Evolutionary conservation across 169 alveolate genomes (phyloP), one percentile per base, ranked within the genome.

Genomic region (Eimeria mitis): DNA sequence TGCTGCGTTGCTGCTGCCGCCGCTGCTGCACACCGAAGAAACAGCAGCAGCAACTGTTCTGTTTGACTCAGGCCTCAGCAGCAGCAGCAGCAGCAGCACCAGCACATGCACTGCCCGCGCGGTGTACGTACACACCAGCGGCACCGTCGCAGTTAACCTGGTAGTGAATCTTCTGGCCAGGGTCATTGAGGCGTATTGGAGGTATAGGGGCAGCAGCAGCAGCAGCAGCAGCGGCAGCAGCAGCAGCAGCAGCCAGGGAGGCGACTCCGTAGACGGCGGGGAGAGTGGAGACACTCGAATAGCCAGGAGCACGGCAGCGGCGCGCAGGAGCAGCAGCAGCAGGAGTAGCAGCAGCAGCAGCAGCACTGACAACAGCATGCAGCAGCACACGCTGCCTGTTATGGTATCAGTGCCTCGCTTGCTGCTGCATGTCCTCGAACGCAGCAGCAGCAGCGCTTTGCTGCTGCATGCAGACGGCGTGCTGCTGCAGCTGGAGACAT

Each of bases 1-100:
- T 37, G 92, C 92, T 85, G 92, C 92, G 79, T 81, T 85, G 81
- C 92, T 85, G 81, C 81, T 85, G 76, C 92, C 92, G 92, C 92
- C 92, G 11, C 40, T 85, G 92, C 92, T 85, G 76, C 92, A 85
- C 92, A 85, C 92, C 47, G 92, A 85, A 47, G 92, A 56, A 85
- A 65, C 76, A 56, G 79, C 71, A 47, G 92, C 59, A 47, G 92
- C 31, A 25, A 85, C 92, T n/a, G 56, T 85, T 31, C 44, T 85
- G 59, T 47, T 85, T 13, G 92, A 85, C 63, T 85, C 92, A 3
- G 92, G 81, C n/a, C 47, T 85, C 34, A 85, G 92, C 92, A 85
- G 92, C 81, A 56, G 92, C 65, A 61, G 75, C 65, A 85, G 92
- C 78, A 84, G 91, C 56, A 61, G 91, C 92, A 85, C 81, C 92